phyloP scores from a whole-genome alignment of 306 rosid genomes.

The Comarum palustre region DNA sequence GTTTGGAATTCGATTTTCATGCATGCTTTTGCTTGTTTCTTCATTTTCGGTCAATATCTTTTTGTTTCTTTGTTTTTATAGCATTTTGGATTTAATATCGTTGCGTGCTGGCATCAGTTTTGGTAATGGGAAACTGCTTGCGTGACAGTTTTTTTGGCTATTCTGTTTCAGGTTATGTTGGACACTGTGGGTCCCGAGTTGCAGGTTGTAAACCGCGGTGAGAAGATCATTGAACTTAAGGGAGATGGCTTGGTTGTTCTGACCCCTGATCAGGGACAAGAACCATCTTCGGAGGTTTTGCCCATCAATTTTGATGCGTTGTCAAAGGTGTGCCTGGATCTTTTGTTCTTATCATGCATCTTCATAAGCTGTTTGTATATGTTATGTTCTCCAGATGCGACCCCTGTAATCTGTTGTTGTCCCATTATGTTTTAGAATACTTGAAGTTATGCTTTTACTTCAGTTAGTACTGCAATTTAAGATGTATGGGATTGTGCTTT shows the following conservation, averaged over 20 bases:
- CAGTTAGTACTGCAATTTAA: neutral
- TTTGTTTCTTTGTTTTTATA: no score
- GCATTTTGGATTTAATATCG: neutral
- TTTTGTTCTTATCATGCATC: neutral
- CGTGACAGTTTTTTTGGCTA: slow-evolving; percentile 9
- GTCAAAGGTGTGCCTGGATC: slow-evolving; percentile 49
- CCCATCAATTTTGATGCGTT: slow-evolving; percentile 86
- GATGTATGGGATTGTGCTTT: neutral
- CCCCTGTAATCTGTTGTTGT: neutral
- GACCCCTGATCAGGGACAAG: slow-evolving; percentile 64
- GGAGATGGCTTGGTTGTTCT: slow-evolving; percentile 59
- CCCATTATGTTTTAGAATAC: neutral
- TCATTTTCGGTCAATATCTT: neutral
- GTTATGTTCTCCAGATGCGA: neutral
- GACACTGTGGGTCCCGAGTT: slow-evolving; percentile 84
- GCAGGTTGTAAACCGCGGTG: slow-evolving; percentile 73
- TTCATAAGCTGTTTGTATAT: neutral
- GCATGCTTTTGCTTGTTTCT: neutral
- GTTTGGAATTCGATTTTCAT: neutral
- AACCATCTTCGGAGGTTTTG: slow-evolving; percentile 72
- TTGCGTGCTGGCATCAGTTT: neutral
- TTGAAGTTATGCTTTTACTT: neutral
- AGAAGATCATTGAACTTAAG: slow-evolving; percentile 53
- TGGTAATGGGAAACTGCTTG: slow-evolving; percentile 6
- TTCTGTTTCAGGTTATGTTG: slow-evolving; percentile 62